Conservation (phyloP, 306 rosid species). For the Psophocarpus tetragonolobus region DNA sequence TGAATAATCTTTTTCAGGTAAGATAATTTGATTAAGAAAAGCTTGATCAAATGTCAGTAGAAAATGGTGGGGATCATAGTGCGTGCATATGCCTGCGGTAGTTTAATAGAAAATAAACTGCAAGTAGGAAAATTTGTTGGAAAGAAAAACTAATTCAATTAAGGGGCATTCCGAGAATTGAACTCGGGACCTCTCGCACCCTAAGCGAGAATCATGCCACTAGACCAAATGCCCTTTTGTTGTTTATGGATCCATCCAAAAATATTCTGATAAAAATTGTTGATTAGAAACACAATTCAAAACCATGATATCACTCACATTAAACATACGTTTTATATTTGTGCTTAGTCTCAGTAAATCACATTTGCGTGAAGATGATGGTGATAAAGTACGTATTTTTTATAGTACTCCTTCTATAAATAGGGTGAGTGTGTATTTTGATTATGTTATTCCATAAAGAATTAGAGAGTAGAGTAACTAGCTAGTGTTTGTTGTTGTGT, state of each 20-base stretch:
- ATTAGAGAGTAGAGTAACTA: not conserved
- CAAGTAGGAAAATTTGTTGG: too few relatives aligned
- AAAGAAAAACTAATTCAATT: too few relatives aligned
- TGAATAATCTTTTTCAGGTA: not conserved
- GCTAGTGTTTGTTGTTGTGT: not conserved
- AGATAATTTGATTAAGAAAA: not conserved
- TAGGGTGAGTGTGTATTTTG: not conserved
- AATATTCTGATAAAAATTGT: not conserved
- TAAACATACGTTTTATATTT: not conserved
- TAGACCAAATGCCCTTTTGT: conserved; percentile 37
- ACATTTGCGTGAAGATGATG: not conserved
- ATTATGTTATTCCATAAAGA: not conserved
- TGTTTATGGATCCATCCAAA: not conserved
- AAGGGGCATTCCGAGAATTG: conserved; percentile 84
- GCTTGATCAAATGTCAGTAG: not conserved
- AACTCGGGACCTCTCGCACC: conserved; percentile 78
- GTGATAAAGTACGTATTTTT: too few relatives aligned
- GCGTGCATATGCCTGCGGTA: not conserved
- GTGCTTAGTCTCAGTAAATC: not conserved
- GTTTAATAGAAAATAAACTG: not conserved
- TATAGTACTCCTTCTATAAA: not conserved
- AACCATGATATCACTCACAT: not conserved
- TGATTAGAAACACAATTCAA: not conserved
- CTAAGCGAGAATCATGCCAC: conserved; percentile 79
- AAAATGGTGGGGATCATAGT: not conserved